These are phyloP conservation scores for Diacronema lutheri DNA, from an alignment of 78 protist species.

Conservation along the genomic window DNA sequence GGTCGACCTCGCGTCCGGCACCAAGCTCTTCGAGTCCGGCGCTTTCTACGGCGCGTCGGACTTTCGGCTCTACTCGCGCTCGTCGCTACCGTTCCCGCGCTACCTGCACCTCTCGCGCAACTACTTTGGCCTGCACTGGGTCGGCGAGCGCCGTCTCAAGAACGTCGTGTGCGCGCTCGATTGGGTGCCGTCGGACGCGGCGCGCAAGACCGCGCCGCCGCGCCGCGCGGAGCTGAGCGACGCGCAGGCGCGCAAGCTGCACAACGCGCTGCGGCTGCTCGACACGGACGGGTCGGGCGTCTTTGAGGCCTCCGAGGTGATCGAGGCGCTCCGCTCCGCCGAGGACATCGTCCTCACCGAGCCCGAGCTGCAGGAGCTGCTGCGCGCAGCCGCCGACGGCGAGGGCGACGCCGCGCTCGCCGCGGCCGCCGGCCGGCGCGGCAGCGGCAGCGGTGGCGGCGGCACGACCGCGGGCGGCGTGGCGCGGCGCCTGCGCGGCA, in stretches of 20 bases:
- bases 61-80: constrained; percentile 1
- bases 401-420: background rate
- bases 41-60: constrained; percentile 33
- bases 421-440: too few species aligned
- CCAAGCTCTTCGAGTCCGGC: background rate
- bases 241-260: background rate
- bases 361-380: background rate
- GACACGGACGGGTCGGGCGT: background rate
- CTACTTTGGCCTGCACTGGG: constrained; percentile 51
- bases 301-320: background rate
- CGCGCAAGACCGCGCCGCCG: background rate
- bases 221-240: background rate
- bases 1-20: background rate
- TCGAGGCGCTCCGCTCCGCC: background rate
- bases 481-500: too few species aligned
- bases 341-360: background rate
- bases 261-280: constrained; percentile 7
- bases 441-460: too few species aligned
- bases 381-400: background rate
- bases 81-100: constrained; percentile 32
- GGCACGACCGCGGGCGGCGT: too few species aligned
- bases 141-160: constrained; percentile 56
- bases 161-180: constrained; percentile 55
- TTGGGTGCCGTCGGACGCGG: constrained; percentile 29
- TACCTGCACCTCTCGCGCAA: constrained; percentile 16